phyloP scores from a whole-genome alignment of 2,329 filamentous ascomycete species.

The Lachnellula hyalina region DNA sequence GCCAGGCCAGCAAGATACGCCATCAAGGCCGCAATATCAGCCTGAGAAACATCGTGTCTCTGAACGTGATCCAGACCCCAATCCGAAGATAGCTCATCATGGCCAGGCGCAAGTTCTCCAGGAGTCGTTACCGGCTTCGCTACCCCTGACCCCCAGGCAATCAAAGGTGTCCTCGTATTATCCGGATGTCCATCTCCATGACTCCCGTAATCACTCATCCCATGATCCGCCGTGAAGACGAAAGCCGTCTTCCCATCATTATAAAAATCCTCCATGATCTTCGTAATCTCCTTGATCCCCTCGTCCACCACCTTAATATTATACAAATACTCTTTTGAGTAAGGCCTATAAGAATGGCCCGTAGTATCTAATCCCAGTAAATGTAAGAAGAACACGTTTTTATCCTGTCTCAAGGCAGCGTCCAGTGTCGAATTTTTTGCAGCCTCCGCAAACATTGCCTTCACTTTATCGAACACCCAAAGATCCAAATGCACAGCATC shows the following conservation, averaged over 20 bases:
- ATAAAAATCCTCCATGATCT: conserved; percentile 82
- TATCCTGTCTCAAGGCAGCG: conserved; percentile 69
- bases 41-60: conserved; percentile 87
- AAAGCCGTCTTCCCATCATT: conserved; percentile 81
- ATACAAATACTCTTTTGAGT: conserved; percentile 89
- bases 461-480: conserved; percentile 96
- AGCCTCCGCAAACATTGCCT: conserved; percentile 76
- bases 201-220: conserved; percentile 99
- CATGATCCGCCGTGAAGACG: conserved; percentile 95
- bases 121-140: conserved; percentile 61
- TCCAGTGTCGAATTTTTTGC: conserved; percentile 71
- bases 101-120: conserved; percentile 62
- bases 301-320: conserved; percentile 94
- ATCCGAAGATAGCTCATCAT: conserved; percentile 86
- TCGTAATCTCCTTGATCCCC: conserved; percentile 78
- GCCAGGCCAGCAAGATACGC: conserved; percentile 81
- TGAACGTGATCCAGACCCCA: conserved; percentile 78
- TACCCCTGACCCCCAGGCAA: conserved; percentile 89
- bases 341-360: conserved; percentile 81
- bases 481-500: conserved; percentile 77
- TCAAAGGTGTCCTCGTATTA: conserved; percentile 89
- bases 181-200: conserved; percentile 97
- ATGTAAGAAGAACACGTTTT: conserved; percentile 92
- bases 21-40: conserved; percentile 93
- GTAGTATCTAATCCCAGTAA: conserved; percentile 87